Evolutionary conservation across 2,329 filamentous ascomycete genomes (phyloP).

Genomic region (Penicillium sp.): DNA sequence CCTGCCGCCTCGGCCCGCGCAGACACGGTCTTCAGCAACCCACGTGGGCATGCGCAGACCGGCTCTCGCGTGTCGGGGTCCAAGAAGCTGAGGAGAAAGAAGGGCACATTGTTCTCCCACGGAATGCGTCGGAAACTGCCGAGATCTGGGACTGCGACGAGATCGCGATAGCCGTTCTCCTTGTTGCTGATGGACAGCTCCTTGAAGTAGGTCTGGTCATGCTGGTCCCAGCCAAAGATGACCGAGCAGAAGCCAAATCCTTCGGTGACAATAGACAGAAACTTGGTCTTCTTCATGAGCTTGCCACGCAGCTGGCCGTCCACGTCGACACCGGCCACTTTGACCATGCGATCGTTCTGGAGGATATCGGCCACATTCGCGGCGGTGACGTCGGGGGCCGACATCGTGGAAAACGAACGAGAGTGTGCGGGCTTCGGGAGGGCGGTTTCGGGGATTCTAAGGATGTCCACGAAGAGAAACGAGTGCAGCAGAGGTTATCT

Average conservation of each 20-base stretch:
- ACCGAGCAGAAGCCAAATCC: constrained; percentile 95
- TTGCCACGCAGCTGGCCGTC: constrained; percentile 88
- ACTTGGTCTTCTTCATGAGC: constrained; percentile 89
- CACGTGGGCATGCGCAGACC: constrained; percentile 76
- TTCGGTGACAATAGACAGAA: constrained; percentile 74
- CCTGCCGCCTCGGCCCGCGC: constrained; percentile 68
- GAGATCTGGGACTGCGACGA: constrained; percentile 80
- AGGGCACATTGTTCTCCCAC: constrained; percentile 84
- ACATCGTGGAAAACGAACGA: neutral
- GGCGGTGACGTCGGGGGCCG: constrained; percentile 48
- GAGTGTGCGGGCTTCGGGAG: neutral
- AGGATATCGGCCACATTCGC: constrained; percentile 68
- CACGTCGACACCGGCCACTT: constrained; percentile 83
- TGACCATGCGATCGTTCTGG: constrained; percentile 73
- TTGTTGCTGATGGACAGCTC: constrained; percentile 88
- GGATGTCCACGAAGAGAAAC: neutral
- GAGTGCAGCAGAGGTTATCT: neutral
- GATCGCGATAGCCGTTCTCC: constrained; percentile 84
- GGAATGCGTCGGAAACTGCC: constrained; percentile 78
- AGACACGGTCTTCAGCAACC: constrained; percentile 68
- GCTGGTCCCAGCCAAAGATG: constrained; percentile 97
- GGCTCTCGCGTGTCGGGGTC: constrained; percentile 75
- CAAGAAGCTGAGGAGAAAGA: constrained; percentile 80
- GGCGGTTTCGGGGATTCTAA: neutral
- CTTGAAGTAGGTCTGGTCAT: constrained; percentile 83